Base-by-base conservation (phyloP, 1,139 yeast genomes). In the Pneumocystis carinii region DNA sequence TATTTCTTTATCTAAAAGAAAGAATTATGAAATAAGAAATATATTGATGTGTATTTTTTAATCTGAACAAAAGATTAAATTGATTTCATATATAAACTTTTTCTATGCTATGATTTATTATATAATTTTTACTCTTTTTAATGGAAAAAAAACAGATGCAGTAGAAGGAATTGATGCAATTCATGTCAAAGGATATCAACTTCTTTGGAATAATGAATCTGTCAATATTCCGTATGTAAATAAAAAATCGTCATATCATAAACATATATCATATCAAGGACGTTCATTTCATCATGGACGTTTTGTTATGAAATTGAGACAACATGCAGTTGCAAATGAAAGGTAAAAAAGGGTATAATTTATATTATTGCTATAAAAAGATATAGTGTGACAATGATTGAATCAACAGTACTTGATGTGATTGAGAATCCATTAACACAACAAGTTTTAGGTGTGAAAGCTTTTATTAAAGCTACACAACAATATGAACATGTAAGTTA, bases 281-380 rank as follows among this genome's bases (percentile, higher is more conserved):
- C 86, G 87, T 12, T 84, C 92, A 1, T 90, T 92, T 75, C 96
- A 89, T 70, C 97, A 92, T 72, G 98, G 98, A 19, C 84, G 83
- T 64, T 92, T 94, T 71, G 80, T 92, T 66, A 78, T 78, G 75
- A 89, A 88, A 70, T 77, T 92, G 69, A 81, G 99, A 69, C 71
- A 73, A n/a, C 82, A 86, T n/a, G 90, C 87, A 53, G 77, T 79
- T 19, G 29, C n/a, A 7, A 42, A 42, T 42, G 55, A 42, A 19
- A 42, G 27, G 55, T 42, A 42, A 42, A 19, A 41, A 19, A 19
- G 55, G 55, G 7, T 32, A 4, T 32, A 32, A 5, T 32, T 32
- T 8, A 32, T 32, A 32, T 60, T 58, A 63, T 61, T 61, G 7
- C 37, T 53, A 67, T n/a, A n/a, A n/a, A n/a, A 57, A 70, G 69